Evolutionary conservation across 1,284 basidiomycete genomes (phyloP), one percentile per base, ranked within the genome.

Genomic region (Leucoagaricus sp.): DNA sequence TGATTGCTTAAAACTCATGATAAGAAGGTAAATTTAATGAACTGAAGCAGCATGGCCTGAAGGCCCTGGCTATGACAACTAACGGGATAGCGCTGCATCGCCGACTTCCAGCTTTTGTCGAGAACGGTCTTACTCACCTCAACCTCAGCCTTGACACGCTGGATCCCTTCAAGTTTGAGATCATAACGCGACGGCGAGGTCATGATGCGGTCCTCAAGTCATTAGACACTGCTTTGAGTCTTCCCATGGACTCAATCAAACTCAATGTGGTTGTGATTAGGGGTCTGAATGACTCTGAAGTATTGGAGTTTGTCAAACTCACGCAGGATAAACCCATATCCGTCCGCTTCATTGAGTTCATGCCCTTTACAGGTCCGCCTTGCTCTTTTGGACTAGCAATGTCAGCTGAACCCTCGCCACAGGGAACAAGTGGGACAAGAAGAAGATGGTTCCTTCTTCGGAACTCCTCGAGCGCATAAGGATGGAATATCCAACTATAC

Each of bases 321-420:
- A 93, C 91, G 3, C 83, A 79, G 64, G 72, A 87, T 45, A 75
- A 77, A 55, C 71, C 75, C 2, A 70, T 94, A 40, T 90, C 85
- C 41, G 83, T 94, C 21, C 84, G 94, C 17, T 94, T 96, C 69
- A 95, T 95, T 58, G 93, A 94, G 70, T 95, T 93, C 68, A 95
- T 96, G 94, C 93, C 93, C 7, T 96, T 96, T 68, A 89, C 86
- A 66, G 91, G 89, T 89, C 63, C 64, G 71, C 68, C 48, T n/a
- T 26, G 33, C 29, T 33, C 53, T 53, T 53, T 38, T 17, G 53
- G 17, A 25, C 34, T 29, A 10, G 13, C 10, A 29, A 41, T 5
- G n/a, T 48, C 8, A 45, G 17, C 34, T 47, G 1, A 41, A 29
- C 17, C 21, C 15, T 48, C 26, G 23, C 59, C 31, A 25, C 61